phyloP scores from a whole-genome alignment of 2,329 filamentous ascomycete genomes.

The Chaetomiaceae sp. region DNA sequence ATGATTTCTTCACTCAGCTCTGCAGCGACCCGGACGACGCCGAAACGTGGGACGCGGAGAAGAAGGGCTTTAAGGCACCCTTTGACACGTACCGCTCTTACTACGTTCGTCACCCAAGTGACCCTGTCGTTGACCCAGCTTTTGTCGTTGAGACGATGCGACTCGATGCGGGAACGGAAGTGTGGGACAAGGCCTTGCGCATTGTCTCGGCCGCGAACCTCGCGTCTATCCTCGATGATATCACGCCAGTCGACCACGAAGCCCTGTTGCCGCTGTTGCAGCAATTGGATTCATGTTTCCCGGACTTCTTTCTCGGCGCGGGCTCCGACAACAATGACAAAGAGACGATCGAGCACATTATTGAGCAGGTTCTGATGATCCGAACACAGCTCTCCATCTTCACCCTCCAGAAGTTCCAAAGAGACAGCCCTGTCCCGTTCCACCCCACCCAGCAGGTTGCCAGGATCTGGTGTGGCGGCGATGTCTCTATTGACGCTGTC shows the following conservation, averaged over 20 bases:
- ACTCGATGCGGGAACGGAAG: background rate
- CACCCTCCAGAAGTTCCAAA: constrained; percentile 13
- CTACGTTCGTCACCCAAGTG: constrained; percentile 9
- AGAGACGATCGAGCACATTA: constrained; percentile 8
- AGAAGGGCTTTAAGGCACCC: background rate
- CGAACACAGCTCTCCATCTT: constrained; percentile 22
- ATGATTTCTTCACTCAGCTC: constrained; percentile 18
- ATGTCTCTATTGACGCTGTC: constrained; percentile 14
- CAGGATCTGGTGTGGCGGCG: constrained; percentile 19
- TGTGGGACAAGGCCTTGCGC: constrained; percentile 1
- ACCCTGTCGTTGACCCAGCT: constrained; percentile 14
- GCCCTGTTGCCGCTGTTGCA: constrained; percentile 13
- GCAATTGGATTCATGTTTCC: constrained; percentile 16
- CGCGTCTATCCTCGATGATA: constrained; percentile 15
- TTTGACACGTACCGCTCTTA: constrained; percentile 13
- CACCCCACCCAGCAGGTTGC: constrained; percentile 15
- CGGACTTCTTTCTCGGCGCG: constrained; percentile 12
- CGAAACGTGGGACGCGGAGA: constrained; percentile 16
- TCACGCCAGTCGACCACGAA: constrained; percentile 1
- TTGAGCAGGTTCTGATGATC: constrained; percentile 19
- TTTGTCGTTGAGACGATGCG: constrained; percentile 13
- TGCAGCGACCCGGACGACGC: background rate
- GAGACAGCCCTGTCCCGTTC: constrained; percentile 2
- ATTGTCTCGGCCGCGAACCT: constrained; percentile 21
- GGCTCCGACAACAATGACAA: background rate